These are phyloP conservation scores for Naganishia liquefaciens DNA, from an alignment of 1,284 basidiomycete species.

Conservation along the genomic window DNA sequence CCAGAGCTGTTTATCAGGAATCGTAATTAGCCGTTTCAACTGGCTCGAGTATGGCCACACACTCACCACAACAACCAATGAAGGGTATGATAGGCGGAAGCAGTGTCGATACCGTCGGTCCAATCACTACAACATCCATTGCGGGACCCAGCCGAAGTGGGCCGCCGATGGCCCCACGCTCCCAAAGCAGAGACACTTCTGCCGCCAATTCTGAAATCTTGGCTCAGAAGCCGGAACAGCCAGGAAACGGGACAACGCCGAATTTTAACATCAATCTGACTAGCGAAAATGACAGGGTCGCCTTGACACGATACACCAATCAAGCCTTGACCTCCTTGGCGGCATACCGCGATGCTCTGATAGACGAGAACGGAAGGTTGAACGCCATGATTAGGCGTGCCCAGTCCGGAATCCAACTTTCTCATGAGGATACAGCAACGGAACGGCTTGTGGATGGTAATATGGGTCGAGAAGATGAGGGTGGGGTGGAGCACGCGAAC, in stretches of 20 bases:
- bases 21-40: no score
- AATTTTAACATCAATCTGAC: slow-evolving; percentile 2
- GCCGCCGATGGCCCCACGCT: not conserved
- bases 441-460: not conserved
- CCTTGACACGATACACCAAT: slow-evolving; percentile 26
- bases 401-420: not conserved
- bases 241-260: not conserved
- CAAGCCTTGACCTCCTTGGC: slow-evolving; percentile 20
- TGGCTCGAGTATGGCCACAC: no score
- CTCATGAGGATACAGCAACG: not conserved
- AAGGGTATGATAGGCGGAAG: no score
- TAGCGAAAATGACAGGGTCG: slow-evolving; percentile 12
- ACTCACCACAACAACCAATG: no score
- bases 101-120: not conserved
- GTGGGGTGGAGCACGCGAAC: not conserved
- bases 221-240: not conserved
- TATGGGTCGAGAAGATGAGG: not conserved
- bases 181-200: no score
- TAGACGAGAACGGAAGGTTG: slow-evolving; percentile 28
- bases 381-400: slow-evolving; percentile 4
- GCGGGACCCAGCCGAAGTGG: not conserved
- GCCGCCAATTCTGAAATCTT: not conserved
- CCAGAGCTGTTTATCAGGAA: no score
- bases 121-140: not conserved
- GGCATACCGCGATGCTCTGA: slow-evolving; percentile 14